Percentiles rank a stretch among this genome's conserved stretches.
Conservation (phyloP, 2,329 filamentous ascomycete genomes). For the Diaporthe destruens region DNA sequence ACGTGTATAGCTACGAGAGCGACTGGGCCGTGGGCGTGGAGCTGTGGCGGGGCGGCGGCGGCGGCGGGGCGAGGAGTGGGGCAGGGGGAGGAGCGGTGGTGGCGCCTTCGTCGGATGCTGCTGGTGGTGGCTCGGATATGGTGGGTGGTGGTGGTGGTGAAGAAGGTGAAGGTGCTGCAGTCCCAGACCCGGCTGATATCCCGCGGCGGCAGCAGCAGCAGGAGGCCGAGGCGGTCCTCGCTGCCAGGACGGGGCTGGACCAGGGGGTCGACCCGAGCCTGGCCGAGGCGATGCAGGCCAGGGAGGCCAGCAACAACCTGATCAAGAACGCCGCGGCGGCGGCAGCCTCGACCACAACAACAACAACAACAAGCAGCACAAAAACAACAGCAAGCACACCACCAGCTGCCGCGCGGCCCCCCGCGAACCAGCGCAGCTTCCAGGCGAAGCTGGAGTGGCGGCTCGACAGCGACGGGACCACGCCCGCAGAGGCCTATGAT, state of each 20-base stretch:
- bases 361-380: background rate
- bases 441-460: slow-evolving; percentile 64
- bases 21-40: slow-evolving; percentile 93
- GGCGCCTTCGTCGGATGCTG: background rate
- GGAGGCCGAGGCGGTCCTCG: slow-evolving; percentile 33
- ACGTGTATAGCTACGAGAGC: slow-evolving; percentile 98
- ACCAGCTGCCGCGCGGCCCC: background rate
- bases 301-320: background rate
- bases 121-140: too few species aligned
- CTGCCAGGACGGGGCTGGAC: slow-evolving; percentile 17
- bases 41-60: slow-evolving; percentile 78
- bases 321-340: slow-evolving; percentile 3
- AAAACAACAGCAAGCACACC: background rate
- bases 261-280: background rate
- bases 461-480: slow-evolving; percentile 52
- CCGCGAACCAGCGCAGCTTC: slow-evolving; percentile 55
- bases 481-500: slow-evolving; percentile 48
- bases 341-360: background rate
- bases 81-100: slow-evolving; percentile 35
- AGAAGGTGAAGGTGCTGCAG: background rate
- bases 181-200: background rate
- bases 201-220: slow-evolving; percentile 2
- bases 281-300: slow-evolving; percentile 18
- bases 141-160: too few species aligned
- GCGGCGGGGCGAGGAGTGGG: slow-evolving; percentile 50